Base-by-base conservation (phyloP, 768 basidiomycete genomes). In the Neoboletus magnificus region DNA sequence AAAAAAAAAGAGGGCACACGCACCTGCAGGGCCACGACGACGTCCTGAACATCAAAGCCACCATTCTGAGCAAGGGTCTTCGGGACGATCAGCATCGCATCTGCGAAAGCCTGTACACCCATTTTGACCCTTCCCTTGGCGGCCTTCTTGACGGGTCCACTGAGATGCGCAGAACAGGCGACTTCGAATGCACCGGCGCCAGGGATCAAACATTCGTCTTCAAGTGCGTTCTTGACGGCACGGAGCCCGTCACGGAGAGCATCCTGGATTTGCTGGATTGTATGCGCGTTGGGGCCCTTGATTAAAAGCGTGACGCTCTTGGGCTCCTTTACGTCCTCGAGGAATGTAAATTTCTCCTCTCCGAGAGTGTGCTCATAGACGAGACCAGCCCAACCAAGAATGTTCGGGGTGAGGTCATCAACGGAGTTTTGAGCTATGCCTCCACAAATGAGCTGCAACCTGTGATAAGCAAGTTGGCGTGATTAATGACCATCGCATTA, bases 181-280 rank as follows among this genome's bases (percentile, higher is more conserved):
- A 98, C 83, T 73, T 98, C 97, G 70, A 98, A 99, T 9, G 97
- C 96, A 40, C 96, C 97, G 0, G 93, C 97, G n/a, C 97, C 97
- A 22, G 97, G 95, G 54, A 98, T 80, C 53, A 98, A 77, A 35
- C 80, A 77, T 48, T 85, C 82, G 67, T 99, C 97, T 70, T 98
- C 97, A 52, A 98, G 77, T 23, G 91, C 91, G 68, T 99, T 99
- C 78, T 98, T 98, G 44, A 98, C 94, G 3, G 93, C 87, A 50
- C 97, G 87, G 45, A 98, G 80, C 25, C 97, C 97, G 71, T 99
- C 97, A 30, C 97, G 88, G 50, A 99, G 81, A n/a, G 95, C 97
- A 71, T 99, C 97, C 74, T 94, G 90, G 59, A 97, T 95, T 74
- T 97, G 97, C 59, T 91, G 86, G 59, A 86, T 98, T 52, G 95